Base-by-base conservation (phyloP, 1,284 basidiomycete genomes). In the Ustilago lituana region DNA sequence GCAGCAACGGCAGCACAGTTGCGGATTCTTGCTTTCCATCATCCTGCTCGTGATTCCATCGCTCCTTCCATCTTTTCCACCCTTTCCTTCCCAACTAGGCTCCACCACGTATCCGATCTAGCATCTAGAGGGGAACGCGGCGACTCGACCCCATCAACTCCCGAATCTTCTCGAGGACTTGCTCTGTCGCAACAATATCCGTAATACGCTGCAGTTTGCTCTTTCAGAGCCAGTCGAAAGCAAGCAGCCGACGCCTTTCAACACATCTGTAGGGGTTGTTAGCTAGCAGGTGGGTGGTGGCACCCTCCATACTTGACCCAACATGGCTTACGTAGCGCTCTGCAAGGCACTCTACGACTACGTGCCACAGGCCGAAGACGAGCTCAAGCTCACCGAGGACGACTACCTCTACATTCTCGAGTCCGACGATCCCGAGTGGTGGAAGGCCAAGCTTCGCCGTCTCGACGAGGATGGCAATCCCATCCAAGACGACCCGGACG, bases 331-430 rank as follows among this genome's bases (percentile, higher is more conserved):
- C 71, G 73, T 81, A 17, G 73, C 77, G 35, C 57, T 81, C 22
- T 70, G 71, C 52, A 76, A 74, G 53, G 80, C 75, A 45, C 74
- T 80, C 51, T 82, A 81, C 71, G 79, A 80, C 59, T 82, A 82
- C 65, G 67, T 65, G 5, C 78, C 80, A 11, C 73, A 79, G 44
- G 77, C 78, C 14, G 73, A 77, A 47, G 80, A 82, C 54, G 80
- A 82, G 67, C 76, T 82, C 48, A 73, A 54, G 36, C 49, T 82
- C 33, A 50, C 58, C 39, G 80, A 82, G 47, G 80, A 81, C 55
- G 79, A 78, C 48, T 55, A 62, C 23, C 68, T 82, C 50, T 82
- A 81, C 66, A 65, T 82, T 20, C 67, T 81, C 57, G 79, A 81
- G 38, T 65, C 74, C 36, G 70, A 77, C 53, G 80, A 82, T 37